These are phyloP conservation scores for Zoysia pacifica DNA, from an alignment of 176 grass and related monocot genomes.

Conservation along the genomic window DNA sequence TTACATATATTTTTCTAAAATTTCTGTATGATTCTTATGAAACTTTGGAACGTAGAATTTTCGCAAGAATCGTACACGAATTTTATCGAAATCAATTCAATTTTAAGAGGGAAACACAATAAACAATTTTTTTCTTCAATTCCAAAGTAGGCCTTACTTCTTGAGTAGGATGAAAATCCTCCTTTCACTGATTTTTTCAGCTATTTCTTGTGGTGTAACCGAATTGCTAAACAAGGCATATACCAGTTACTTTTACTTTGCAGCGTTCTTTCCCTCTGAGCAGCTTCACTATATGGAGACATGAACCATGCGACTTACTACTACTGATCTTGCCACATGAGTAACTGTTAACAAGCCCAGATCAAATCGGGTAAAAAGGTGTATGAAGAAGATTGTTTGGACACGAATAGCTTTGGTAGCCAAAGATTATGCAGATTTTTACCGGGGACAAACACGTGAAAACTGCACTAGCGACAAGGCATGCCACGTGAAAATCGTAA, in stretches of 20 bases:
- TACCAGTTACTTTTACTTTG: neutral
- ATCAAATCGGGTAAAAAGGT: neutral
- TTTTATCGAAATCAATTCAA: no score
- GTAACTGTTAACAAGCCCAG: no score
- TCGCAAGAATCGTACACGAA: no score
- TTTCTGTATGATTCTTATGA: no score
- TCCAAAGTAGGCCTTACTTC: no score
- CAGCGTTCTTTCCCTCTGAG: neutral
- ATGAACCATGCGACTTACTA: no score
- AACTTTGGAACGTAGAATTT: no score
- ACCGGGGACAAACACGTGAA: conserved; percentile 29
- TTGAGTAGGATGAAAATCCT: neutral
- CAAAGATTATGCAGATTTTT: neutral
- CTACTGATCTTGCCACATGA: no score
- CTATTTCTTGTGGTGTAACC: neutral
- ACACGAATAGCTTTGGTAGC: neutral
- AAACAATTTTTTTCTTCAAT: no score
- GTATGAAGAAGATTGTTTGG: neutral
- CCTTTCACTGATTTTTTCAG: neutral
- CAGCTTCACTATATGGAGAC: neutral
- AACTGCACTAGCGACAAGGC: conserved; percentile 43
- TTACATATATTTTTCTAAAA: no score
- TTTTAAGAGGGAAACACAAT: no score
- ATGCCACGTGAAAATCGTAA: conserved; percentile 24
- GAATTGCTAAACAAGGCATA: neutral